Evolutionary conservation across 1,284 basidiomycete genomes (phyloP), one percentile per base, ranked within the genome.

Genomic region (Boletellus deceptivus): DNA sequence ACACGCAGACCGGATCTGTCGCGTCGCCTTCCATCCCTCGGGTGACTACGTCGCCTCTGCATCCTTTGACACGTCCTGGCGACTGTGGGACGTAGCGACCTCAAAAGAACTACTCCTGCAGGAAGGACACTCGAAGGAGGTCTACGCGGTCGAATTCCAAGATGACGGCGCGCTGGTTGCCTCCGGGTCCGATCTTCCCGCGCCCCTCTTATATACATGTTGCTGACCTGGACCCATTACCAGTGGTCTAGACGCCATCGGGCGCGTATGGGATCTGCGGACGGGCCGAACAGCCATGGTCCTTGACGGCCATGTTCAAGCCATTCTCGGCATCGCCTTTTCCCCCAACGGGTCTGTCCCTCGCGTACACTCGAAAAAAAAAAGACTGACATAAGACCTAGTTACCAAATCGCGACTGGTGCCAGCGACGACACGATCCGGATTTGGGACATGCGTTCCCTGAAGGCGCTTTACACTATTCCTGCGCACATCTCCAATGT

Each of bases 61-160:
- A 0, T 93, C 93, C 52, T 99, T 96, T 61, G 97, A 99, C 69
- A 97, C 93, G 4, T 93, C 96, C n/a, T 99, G 97, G 96, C 77
- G 97, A 36, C 70, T 99, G 43, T 99, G 97, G 97, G 95, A 99
- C 68, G 86, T 93, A 2, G 76, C 79, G 41, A 90, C 84, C 1
- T 75, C 84, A 2, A 82, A 85, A 63, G 94, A 98, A 63, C 71
- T 99, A 3, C 74, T 97, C 18, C 70, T 93, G 3, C 97, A 99
- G 70, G 96, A 99, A 68, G 97, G 97, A 0, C 97, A 99, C 66
- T 95, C 93, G 16, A 95, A 95, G 67, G 95, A 97, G 67, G 95
- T 99, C 0, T 98, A 97, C 67, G 79, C 93, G 2, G 80, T 99
- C 17, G 93, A 95, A 51, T 99, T 98, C 67, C 97, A 99, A 66